Base-by-base conservation (phyloP, 176 grass and related monocot species). In the Bromus sterilis region DNA sequence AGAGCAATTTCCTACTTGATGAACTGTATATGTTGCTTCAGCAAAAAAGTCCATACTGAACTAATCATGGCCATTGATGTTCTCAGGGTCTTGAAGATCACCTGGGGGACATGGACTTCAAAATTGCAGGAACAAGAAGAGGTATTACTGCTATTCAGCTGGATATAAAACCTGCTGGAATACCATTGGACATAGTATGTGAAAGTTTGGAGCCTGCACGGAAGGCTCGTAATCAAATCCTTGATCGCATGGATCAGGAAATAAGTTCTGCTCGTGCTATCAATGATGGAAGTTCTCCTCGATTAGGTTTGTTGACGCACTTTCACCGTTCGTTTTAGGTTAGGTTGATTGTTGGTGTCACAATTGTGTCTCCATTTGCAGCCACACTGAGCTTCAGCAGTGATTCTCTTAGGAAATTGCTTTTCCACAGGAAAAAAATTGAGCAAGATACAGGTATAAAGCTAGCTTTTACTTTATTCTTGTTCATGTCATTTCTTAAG, bases 91-190 rank as follows among this genome's bases (percentile, higher is more conserved):
- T 98, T 81, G 96, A 98, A 79, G 96, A 98, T 90, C 96, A 98
- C 61, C 71, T 93, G 24, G 96, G 96, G 63, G 96, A 98, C 40
- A 98, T 98, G 96, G 96, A 98, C 75, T 98, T 98, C 80, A 98
- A 98, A 91, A 98, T 98, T 88, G 90, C 96, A 15, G 96, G 96
- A 85, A 98, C 96, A 72, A 93, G 93, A 66, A 91, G 82, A 82
- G 96, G 96, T 68, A 89, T 98, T 80, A 98, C 96, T 70, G 96
- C 96, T 81, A 93, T 95, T 78, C 96, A 98, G 79, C 68, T 98
- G 73, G 96, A 98, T 86, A 98, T 98, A 93, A 98, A 98, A 88
- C 96, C 96, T 65, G 96, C 96, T 68, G 96, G 96, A 81, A 98
- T 98, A 84, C 96, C 96, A 49, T 86, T 98, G 51, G 90, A 95